phyloP scores from a whole-genome alignment of 2,329 filamentous ascomycete species.

The Venturia carpophila region DNA sequence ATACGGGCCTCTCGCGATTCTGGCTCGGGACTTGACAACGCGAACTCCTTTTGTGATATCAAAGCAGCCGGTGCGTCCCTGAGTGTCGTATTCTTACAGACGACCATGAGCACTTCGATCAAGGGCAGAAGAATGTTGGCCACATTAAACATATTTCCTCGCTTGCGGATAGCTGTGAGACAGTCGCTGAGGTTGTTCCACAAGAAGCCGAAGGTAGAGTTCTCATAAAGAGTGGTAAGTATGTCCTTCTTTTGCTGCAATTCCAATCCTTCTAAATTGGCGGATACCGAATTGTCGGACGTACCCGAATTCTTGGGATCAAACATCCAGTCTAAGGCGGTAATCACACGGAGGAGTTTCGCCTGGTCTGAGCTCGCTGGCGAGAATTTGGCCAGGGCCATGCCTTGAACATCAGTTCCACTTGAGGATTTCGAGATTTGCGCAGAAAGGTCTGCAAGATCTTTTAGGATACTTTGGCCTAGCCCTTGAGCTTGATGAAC shows the following conservation, averaged over 20 bases:
- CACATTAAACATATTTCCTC: slow-evolving; percentile 93
- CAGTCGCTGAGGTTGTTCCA: slow-evolving; percentile 91
- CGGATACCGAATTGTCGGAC: slow-evolving; percentile 38
- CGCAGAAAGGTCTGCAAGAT: slow-evolving; percentile 75
- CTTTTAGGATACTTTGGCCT: slow-evolving; percentile 74
- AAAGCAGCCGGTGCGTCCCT: slow-evolving; percentile 52
- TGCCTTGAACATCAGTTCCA: slow-evolving; percentile 89
- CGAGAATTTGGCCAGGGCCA: slow-evolving; percentile 91
- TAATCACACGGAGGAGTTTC: slow-evolving; percentile 84
- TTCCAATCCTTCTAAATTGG: slow-evolving; percentile 44
- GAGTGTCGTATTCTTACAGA: slow-evolving; percentile 93
- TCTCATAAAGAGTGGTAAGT: slow-evolving; percentile 81
- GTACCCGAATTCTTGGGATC: slow-evolving; percentile 60
- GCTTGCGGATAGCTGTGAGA: slow-evolving; percentile 76
- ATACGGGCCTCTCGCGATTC: slow-evolving; percentile 73
- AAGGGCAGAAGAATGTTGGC: slow-evolving; percentile 90
- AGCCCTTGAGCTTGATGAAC: slow-evolving; percentile 78
- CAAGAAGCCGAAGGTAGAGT: slow-evolving; percentile 77
- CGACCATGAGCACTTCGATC: slow-evolving; percentile 96
- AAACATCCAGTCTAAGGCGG: slow-evolving; percentile 91
- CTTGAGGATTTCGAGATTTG: slow-evolving; percentile 81
- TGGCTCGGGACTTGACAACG: slow-evolving; percentile 66
- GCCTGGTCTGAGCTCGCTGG: slow-evolving; percentile 94
- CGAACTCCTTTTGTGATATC: slow-evolving; percentile 53
- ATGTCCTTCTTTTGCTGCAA: slow-evolving; percentile 71